phyloP scores from a whole-genome alignment of 2,329 filamentous ascomycete species.

The Lasiodiplodia sp. region DNA sequence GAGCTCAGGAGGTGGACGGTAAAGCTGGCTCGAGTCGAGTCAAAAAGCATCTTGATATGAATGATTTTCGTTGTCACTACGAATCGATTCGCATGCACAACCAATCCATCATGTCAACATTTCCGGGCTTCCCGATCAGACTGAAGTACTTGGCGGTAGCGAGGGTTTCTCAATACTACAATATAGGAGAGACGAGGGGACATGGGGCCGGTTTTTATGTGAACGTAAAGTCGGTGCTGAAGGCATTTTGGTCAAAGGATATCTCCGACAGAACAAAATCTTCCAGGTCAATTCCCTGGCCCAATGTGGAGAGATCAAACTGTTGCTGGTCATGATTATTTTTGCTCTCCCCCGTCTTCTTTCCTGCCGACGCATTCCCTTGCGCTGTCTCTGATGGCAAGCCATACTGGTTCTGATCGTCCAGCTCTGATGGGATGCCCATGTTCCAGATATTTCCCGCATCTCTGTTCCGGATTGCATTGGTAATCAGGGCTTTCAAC shows the following conservation, averaged over 20 bases:
- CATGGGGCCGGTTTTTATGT: background rate
- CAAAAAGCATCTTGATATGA: too few relatives aligned
- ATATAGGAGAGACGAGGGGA: too few relatives aligned
- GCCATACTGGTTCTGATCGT: background rate
- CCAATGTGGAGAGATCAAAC: background rate
- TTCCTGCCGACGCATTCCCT: background rate
- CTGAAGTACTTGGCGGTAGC: too few relatives aligned
- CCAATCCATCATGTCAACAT: too few relatives aligned
- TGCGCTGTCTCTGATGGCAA: background rate
- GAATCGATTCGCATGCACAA: too few relatives aligned
- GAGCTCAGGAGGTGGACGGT: too few relatives aligned
- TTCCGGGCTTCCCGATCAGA: too few relatives aligned
- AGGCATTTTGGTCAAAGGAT: background rate
- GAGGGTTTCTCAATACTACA: too few relatives aligned
- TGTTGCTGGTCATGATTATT: background rate
- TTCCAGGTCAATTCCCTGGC: background rate
- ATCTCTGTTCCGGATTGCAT: conserved; percentile 1
- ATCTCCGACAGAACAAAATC: background rate
- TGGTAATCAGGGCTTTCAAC: background rate
- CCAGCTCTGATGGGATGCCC: background rate
- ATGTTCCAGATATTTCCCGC: conserved; percentile 6
- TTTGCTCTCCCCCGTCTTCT: background rate
- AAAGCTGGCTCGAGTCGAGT: too few relatives aligned
- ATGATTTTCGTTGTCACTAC: too few relatives aligned
- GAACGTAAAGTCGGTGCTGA: conserved; percentile 1